These are phyloP conservation scores for Naganishia sp. DNA, from an alignment of 1,284 basidiomycete species.

Conservation along the genomic window DNA sequence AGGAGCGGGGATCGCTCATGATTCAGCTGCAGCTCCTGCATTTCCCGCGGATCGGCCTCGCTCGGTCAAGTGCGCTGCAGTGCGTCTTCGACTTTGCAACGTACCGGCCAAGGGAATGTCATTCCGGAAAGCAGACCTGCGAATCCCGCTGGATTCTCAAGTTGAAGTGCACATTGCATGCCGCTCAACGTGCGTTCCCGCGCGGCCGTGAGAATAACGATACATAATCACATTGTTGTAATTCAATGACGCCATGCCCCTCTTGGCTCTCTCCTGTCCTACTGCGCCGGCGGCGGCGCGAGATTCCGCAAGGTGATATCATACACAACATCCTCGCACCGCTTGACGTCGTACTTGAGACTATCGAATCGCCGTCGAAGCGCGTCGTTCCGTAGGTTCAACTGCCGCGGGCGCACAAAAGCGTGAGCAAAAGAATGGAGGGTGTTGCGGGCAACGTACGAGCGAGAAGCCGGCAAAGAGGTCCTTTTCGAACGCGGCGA, in stretches of 20 bases:
- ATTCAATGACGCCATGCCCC: no score
- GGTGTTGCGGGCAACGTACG: constrained; percentile 38
- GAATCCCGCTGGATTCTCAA: no score
- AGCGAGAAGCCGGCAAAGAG: constrained; percentile 54
- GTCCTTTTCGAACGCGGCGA: constrained; percentile 54
- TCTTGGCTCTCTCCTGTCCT: neutral
- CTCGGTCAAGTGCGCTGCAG: no score
- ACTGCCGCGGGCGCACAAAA: constrained; percentile 34
- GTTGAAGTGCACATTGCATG: no score
- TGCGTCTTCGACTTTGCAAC: no score
- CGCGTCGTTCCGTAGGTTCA: constrained; percentile 54
- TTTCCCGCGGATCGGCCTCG: no score
- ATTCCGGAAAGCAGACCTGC: no score
- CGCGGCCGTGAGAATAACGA: neutral
- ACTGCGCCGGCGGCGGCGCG: constrained; percentile 22
- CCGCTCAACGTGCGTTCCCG: no score
- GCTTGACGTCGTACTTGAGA: constrained; percentile 55
- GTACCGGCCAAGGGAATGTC: no score
- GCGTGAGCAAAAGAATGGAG: no score
- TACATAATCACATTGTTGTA: neutral
- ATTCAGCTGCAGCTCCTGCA: no score
- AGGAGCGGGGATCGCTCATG: no score
- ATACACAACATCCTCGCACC: constrained; percentile 55
- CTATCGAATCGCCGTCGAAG: constrained; percentile 54
- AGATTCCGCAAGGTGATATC: constrained; percentile 51